Evolutionary conservation across 768 basidiomycete genomes (phyloP), one percentile per base, ranked within the genome.

Genomic region (Amanita pseudoporphyria): DNA sequence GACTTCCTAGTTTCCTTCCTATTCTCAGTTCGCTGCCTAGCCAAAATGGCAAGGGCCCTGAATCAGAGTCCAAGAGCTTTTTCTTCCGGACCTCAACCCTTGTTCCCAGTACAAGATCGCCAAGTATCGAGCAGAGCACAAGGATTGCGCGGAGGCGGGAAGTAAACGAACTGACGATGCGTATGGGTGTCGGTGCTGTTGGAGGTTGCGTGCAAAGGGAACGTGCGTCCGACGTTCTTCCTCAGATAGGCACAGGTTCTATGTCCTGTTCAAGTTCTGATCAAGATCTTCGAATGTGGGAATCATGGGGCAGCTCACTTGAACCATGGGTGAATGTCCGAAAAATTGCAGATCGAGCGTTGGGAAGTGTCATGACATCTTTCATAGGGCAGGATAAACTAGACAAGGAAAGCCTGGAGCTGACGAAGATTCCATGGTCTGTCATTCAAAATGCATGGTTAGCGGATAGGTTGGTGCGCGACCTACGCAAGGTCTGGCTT

Each of bases 151-250:
- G 89, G 31, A 71, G 89, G 51, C 70, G 78, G 50, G 83, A 90
- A 56, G 78, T 89, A 48, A 92, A 92, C 60, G 82, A 87, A 57
- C 66, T 92, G 39, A 81, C 78, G 0, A 84, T 88, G 73, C 78
- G 86, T n/a, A 87, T 89, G 80, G 89, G 79, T 5, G 71, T 90
- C 32, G 85, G 84, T 30, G 76, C 77, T 0, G 73, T 88, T 6
- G 89, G 89, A 9, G 90, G 89, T 9, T 57, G 68, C 6, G 59
- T 89, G 5, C 80, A 79, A 39, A 55, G 61, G 22, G 60, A 64
- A 28, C 60, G 66, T 51, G 70, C 68, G 9, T 55, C 55, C 19
- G 52, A 58, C n/a, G 53, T 53, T 41, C 57, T 61, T 26, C 38
- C 49, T 12, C 35, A 33, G 6, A 22, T 13, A 30, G 46, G 18